Conservation (phyloP, 768 basidiomycete genomes). For the Calocybe indica region DNA sequence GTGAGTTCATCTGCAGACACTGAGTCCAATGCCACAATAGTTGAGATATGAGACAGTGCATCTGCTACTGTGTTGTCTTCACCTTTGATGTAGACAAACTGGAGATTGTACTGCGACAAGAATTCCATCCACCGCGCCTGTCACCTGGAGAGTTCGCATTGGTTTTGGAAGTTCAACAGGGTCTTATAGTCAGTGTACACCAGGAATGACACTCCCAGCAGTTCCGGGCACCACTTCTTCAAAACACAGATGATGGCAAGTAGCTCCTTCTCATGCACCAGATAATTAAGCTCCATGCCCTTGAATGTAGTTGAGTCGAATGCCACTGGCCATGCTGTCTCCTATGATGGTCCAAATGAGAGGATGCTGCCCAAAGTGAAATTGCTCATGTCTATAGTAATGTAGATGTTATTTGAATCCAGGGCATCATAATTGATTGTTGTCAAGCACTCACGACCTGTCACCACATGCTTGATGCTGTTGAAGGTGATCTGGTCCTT, state of each 20-base stretch:
- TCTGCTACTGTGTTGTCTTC: neutral
- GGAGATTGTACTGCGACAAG: neutral
- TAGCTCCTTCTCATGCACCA: neutral
- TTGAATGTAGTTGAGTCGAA: too few species aligned
- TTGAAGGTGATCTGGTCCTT: conserved; percentile 19
- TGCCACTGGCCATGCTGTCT: too few species aligned
- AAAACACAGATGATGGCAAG: neutral
- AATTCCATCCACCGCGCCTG: neutral
- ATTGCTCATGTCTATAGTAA: conserved; percentile 8
- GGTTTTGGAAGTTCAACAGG: neutral
- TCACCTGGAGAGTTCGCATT: neutral
- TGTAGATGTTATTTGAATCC: neutral
- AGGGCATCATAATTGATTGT: neutral
- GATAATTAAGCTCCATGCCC: neutral
- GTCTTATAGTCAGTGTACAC: neutral
- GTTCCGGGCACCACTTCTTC: neutral
- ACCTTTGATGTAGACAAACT: neutral
- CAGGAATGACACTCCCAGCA: too few species aligned
- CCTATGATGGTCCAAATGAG: too few species aligned
- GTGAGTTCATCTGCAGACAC: too few species aligned
- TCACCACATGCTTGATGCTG: conserved; percentile 21
- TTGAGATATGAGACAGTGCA: neutral
- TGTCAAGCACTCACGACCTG: conserved; percentile 14
- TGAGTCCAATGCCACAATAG: too few species aligned
- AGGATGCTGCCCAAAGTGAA: conserved; percentile 7